Conservation (phyloP, 345 rosid genomes). For the Boechera stricta region DNA sequence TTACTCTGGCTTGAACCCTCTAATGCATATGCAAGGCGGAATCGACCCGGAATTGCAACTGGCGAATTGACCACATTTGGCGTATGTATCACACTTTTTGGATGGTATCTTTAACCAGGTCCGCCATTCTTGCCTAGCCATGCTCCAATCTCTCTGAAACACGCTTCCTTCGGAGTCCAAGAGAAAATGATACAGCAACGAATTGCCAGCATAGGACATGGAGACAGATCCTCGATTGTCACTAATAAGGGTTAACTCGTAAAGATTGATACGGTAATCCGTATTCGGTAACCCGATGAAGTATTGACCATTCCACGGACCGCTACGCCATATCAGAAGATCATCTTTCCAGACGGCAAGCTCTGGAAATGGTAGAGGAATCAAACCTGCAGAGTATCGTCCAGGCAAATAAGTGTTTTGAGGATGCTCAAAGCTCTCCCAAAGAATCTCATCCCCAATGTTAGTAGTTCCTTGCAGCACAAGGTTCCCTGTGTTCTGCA, state of each 20-base stretch:
- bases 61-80: constrained; percentile 57
- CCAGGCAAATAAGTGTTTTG: constrained; percentile 43
- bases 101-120: not conserved
- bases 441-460: constrained; percentile 22
- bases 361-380: constrained; percentile 42
- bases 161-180: constrained; percentile 44
- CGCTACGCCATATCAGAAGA: constrained; percentile 53
- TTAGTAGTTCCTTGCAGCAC: constrained; percentile 36
- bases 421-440: constrained; percentile 65
- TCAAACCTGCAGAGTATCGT: constrained; percentile 47
- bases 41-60: constrained; percentile 40
- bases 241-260: constrained; percentile 29
- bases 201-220: not conserved
- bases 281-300: constrained; percentile 40
- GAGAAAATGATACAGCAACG: not conserved
- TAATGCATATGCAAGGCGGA: constrained; percentile 59
- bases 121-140: constrained; percentile 29
- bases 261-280: constrained; percentile 29
- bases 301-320: constrained; percentile 60
- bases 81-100: constrained; percentile 50
- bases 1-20: constrained; percentile 54
- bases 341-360: constrained; percentile 51
- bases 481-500: constrained; percentile 58
- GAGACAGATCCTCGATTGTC: constrained; percentile 37
- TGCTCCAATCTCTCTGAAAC: constrained; percentile 11